Conservation (phyloP, 495 filamentous ascomycete genomes). For the Neurospora sp. region DNA sequence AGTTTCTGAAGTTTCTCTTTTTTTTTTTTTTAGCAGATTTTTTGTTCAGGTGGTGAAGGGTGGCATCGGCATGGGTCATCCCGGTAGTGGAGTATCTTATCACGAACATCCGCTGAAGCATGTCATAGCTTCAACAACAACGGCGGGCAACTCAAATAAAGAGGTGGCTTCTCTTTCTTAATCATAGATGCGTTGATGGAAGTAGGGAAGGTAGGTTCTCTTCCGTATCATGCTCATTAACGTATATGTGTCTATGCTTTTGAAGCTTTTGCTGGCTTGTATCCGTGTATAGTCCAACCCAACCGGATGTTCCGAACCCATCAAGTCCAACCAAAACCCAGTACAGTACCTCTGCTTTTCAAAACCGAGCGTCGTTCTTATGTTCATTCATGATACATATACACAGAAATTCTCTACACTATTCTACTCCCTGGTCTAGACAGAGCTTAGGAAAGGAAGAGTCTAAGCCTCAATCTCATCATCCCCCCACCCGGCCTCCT, state of each 20-base stretch:
- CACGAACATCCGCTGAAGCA: too few relatives aligned
- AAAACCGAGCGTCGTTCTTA: background rate
- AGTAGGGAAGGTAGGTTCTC: too few relatives aligned
- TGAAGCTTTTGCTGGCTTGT: too few relatives aligned
- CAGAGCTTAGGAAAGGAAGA: too few relatives aligned
- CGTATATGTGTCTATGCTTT: background rate
- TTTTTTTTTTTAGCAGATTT: background rate
- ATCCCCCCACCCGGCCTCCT: slow-evolving; percentile 33
- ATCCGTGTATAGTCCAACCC: too few relatives aligned
- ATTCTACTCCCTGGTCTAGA: too few relatives aligned
- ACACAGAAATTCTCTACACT: too few relatives aligned
- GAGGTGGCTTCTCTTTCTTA: too few relatives aligned
- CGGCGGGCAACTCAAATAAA: too few relatives aligned
- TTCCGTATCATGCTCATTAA: background rate
- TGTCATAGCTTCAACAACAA: too few relatives aligned
- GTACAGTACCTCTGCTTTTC: background rate
- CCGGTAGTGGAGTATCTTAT: background rate
- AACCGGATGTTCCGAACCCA: background rate
- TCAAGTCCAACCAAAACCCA: background rate
- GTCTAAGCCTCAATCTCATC: slow-evolving; percentile 44
- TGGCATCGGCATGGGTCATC: background rate
- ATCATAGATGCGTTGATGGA: too few relatives aligned
- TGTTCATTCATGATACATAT: background rate
- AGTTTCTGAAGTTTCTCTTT: background rate
- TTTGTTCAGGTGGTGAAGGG: background rate